Percentiles rank a stretch among this genome's conserved stretches.
These are phyloP conservation scores for Candida nonsorbophila DNA, from an alignment of 805 yeast genomes.

Conservation along the genomic window DNA sequence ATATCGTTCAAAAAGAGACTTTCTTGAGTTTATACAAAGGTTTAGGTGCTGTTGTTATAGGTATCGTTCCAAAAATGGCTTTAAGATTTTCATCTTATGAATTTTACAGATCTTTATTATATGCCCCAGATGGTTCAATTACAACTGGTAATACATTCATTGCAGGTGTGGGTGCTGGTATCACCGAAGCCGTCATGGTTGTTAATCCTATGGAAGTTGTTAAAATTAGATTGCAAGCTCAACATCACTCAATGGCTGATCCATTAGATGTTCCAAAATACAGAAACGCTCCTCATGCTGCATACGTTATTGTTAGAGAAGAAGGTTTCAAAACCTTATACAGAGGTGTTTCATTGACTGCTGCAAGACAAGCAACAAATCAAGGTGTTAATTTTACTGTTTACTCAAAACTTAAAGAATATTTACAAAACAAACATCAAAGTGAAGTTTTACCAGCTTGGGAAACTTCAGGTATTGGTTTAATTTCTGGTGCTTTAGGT, in stretches of 20 bases:
- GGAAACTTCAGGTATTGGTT: constrained; percentile 90
- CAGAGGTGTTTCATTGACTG: constrained; percentile 93
- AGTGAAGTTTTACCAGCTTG: constrained; percentile 72
- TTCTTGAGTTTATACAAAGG: constrained; percentile 89
- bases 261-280: constrained; percentile 80
- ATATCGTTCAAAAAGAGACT: constrained; percentile 75
- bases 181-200: constrained; percentile 89
- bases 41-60: constrained; percentile 93
- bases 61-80: constrained; percentile 98
- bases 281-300: constrained; percentile 89
- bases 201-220: constrained; percentile 98
- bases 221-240: constrained; percentile 94
- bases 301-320: constrained; percentile 75
- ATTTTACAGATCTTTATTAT: constrained; percentile 68
- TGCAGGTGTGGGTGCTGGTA: constrained; percentile 97
- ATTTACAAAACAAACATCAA: constrained; percentile 57
- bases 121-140: constrained; percentile 59
- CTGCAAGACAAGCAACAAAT: constrained; percentile 96
- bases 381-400: constrained; percentile 98
- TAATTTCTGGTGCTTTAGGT: constrained; percentile 93
- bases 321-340: constrained; percentile 88
- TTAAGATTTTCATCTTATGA: constrained; percentile 93
- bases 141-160: constrained; percentile 72
- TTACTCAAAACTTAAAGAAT: constrained; percentile 77
- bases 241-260: constrained; percentile 82